These are phyloP conservation scores for Crithidia acanthocephali DNA, from an alignment of 208 protist species.

Conservation along the genomic window DNA sequence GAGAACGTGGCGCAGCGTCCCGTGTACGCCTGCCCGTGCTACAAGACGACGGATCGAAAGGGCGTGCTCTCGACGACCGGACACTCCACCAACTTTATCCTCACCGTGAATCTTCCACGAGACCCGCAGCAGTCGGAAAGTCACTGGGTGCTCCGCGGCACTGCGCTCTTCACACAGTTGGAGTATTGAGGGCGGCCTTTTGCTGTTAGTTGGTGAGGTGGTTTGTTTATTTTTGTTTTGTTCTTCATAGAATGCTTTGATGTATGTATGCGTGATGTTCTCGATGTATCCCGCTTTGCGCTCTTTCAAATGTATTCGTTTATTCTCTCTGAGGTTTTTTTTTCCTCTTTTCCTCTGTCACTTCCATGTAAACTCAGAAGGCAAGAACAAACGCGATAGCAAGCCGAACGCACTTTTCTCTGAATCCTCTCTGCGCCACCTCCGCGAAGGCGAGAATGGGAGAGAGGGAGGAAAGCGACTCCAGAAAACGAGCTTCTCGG, in stretches of 20 bases:
- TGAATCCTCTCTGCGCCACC: too few relatives aligned
- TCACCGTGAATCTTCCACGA: slow-evolving; percentile 89
- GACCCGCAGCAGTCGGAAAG: slow-evolving; percentile 60
- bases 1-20: slow-evolving; percentile 56
- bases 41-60: slow-evolving; percentile 94
- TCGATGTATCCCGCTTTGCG: too few relatives aligned
- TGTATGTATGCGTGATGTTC: background rate
- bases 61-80: slow-evolving; percentile 97
- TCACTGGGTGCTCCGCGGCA: slow-evolving; percentile 94
- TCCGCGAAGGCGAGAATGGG: too few relatives aligned
- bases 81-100: slow-evolving; percentile 98
- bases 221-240: background rate
- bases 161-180: slow-evolving; percentile 91
- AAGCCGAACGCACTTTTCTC: too few relatives aligned
- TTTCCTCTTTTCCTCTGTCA: too few relatives aligned
- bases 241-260: background rate
- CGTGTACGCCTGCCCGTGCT: slow-evolving; percentile 94
- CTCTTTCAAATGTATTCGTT: too few relatives aligned
- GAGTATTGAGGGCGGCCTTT: slow-evolving; percentile 56
- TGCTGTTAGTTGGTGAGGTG: too few relatives aligned
- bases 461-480: too few relatives aligned
- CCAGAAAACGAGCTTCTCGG: too few relatives aligned
- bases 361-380: too few relatives aligned
- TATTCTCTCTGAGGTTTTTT: too few relatives aligned
- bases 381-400: too few relatives aligned